Conservation (phyloP, 257 asterid genomes). For the Misopates orontium region DNA sequence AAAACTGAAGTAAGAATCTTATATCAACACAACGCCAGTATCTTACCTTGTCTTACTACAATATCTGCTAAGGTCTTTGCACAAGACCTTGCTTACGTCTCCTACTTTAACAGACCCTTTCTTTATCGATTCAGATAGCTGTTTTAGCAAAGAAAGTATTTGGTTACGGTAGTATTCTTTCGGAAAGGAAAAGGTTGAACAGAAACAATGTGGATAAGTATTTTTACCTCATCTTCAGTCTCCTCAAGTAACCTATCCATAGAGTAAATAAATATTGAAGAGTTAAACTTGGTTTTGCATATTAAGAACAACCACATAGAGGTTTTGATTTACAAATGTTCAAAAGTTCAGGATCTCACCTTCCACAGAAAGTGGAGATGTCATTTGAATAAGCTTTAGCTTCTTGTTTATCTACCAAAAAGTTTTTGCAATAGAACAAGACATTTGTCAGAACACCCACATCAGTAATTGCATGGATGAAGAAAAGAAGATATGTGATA, state of each 20-base stretch:
- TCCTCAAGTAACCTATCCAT: conserved; percentile 81
- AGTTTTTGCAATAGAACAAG: conserved; percentile 6
- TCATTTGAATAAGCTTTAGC: conserved; percentile 80
- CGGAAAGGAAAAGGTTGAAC: background rate
- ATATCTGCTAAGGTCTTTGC: conserved; percentile 70
- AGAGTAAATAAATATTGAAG: conserved; percentile 19
- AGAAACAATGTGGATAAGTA: conserved; percentile 22
- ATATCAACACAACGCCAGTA: background rate
- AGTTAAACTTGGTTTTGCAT: conserved; percentile 1
- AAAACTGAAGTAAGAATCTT: background rate
- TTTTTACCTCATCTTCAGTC: conserved; percentile 90
- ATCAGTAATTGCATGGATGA: conserved; percentile 10
- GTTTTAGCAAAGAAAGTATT: conserved; percentile 27
- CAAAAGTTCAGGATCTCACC: conserved; percentile 47
- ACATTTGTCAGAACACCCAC: conserved; percentile 17
- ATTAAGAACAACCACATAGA: conserved; percentile 16
- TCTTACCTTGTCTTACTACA: conserved; percentile 61
- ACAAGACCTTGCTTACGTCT: conserved; percentile 73
- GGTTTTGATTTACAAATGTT: conserved; percentile 5
- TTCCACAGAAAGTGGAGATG: conserved; percentile 89
- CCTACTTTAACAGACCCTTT: conserved; percentile 70
- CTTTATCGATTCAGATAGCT: conserved; percentile 79
- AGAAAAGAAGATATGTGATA: background rate
- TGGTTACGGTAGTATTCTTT: conserved; percentile 18
- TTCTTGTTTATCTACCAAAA: conserved; percentile 69